These are phyloP conservation scores for Penicillium sp. DNA, from an alignment of 2,329 filamentous ascomycete genomes.

Conservation along the genomic window DNA sequence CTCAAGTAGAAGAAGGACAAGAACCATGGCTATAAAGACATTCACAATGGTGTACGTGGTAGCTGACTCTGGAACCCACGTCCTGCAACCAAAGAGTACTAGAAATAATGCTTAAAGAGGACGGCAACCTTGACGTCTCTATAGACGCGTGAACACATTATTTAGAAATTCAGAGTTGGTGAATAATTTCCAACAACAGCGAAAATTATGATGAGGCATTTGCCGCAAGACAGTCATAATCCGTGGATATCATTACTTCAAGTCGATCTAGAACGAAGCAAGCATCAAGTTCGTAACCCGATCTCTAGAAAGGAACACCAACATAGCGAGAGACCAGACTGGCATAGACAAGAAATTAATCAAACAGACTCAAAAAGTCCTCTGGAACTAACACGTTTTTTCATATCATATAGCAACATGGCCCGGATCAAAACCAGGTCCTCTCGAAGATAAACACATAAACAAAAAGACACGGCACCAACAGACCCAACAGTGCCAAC, in stretches of 20 bases:
- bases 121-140: too few relatives aligned
- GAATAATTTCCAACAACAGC: neutral
- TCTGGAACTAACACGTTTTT: slow-evolving; percentile 26
- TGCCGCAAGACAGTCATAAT: too few relatives aligned
- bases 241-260: neutral
- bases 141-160: too few relatives aligned
- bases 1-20: neutral
- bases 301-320: slow-evolving; percentile 8
- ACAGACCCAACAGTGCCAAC: neutral
- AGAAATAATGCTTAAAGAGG: neutral
- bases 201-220: neutral
- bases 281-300: neutral
- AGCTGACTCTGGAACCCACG: neutral
- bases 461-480: neutral
- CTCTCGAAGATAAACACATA: slow-evolving; percentile 5
- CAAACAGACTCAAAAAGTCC: slow-evolving; percentile 13
- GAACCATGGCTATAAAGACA: neutral
- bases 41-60: neutral
- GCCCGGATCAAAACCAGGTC: slow-evolving; percentile 10
- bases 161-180: too few relatives aligned
- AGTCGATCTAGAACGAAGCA: neutral
- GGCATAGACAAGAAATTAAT: slow-evolving; percentile 4
- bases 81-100: neutral
- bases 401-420: slow-evolving; percentile 34
- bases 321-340: neutral